Base-by-base conservation (phyloP, 805 yeast genomes). In the Wickerhamiella vanderwaltii region DNA sequence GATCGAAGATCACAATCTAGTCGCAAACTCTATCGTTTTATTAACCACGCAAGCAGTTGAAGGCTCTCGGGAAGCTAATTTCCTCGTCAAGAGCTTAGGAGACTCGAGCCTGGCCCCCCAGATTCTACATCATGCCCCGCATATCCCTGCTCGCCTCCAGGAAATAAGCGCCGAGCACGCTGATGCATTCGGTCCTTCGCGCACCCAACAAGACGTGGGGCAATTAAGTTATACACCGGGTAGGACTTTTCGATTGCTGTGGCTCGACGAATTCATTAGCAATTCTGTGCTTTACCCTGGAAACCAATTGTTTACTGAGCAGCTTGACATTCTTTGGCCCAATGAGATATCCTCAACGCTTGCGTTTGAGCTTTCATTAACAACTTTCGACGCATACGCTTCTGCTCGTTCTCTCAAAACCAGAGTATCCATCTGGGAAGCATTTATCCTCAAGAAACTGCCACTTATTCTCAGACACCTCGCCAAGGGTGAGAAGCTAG, bases 381-480 rank as follows among this genome's bases (percentile, higher is more conserved):
- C 70, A 45, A 58, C 71, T 36, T 61, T 73, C 56, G 63, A 72
- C 60, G 60, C 71, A 43, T 53, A 63, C 47, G 52, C 67, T 44
- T 54, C 63, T 47, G 44, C 54, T 67, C 65, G 11, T 53, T 58
- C 6, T 55, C 62, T 19, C 48, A 60, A 24, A 16, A 31, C 29
- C 13, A 51, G 62, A 35, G 61, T 60, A 28, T 54, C 62, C 39
- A 61, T 63, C 36, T 71, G 75, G 74, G 61, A 60, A 19, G 51
- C 65, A 1, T 72, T 71, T 45, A 56, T 73, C 7, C 51, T 61
- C 3, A 69, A 68, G 45, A 63, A 66, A 29, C 52, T 73, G 4
- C 78, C 79, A 2, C 49, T 68, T 3, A 46, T 72, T 1, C 58
- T 73, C 16, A 42, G 55, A 1, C 48, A 59, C 0, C 41, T 61